Conservation (phyloP, 1,284 basidiomycete species). For the Ganoderma sp. region DNA sequence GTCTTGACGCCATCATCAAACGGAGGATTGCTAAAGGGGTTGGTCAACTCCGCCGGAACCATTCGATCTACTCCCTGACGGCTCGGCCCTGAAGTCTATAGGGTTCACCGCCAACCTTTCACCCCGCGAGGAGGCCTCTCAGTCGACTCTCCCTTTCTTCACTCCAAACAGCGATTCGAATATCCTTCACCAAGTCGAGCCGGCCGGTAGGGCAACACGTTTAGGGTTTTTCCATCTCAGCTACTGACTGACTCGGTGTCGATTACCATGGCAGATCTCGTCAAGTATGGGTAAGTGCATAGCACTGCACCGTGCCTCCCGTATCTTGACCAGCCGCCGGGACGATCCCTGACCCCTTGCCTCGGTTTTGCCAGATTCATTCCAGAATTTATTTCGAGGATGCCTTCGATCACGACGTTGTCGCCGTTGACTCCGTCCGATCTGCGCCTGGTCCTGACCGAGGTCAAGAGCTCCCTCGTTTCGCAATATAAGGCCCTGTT, state of each 20-base stretch:
- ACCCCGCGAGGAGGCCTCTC: slow-evolving; percentile 45
- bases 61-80: background rate
- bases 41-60: slow-evolving; percentile 39
- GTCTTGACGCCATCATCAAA: slow-evolving; percentile 83
- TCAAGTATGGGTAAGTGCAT: slow-evolving; percentile 75
- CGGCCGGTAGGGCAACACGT: slow-evolving; percentile 51
- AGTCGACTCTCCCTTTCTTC: slow-evolving; percentile 65
- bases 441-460: slow-evolving; percentile 87
- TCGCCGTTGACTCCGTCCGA: slow-evolving; percentile 75
- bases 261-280: slow-evolving; percentile 62
- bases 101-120: slow-evolving; percentile 82
- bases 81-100: slow-evolving; percentile 65
- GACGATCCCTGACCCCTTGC: background rate
- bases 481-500: slow-evolving; percentile 90
- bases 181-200: slow-evolving; percentile 71
- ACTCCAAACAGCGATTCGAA: slow-evolving; percentile 66
- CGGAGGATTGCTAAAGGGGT: slow-evolving; percentile 84
- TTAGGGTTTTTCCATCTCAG: background rate
- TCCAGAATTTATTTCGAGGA: slow-evolving; percentile 91
- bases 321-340: background rate
- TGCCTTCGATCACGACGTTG: slow-evolving; percentile 88
- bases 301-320: background rate
- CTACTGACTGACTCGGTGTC: background rate
- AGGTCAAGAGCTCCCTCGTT: slow-evolving; percentile 88
- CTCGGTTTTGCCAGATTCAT: slow-evolving; percentile 66